These are phyloP conservation scores for Tricholoma hemisulphureum DNA, from an alignment of 768 basidiomycete genomes.

Conservation along the genomic window DNA sequence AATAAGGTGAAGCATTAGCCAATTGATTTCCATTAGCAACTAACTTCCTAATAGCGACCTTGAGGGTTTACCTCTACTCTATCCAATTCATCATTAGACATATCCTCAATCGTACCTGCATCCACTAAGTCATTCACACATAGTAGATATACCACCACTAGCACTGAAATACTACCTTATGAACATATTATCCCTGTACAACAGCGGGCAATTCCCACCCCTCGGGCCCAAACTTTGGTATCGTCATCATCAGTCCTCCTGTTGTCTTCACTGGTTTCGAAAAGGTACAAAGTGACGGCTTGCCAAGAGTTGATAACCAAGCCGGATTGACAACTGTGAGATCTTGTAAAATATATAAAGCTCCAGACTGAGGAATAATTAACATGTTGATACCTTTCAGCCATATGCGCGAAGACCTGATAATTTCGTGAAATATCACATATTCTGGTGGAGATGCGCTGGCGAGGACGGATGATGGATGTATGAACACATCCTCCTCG, in stretches of 20 bases:
- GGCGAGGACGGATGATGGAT: conserved; percentile 82
- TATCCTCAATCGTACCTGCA: not conserved
- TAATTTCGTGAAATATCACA: conserved; percentile 78
- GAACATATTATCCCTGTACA: conserved; percentile 25
- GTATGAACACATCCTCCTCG: conserved; percentile 85
- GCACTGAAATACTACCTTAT: not conserved
- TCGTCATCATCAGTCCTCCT: conserved; percentile 65
- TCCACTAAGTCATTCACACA: not conserved
- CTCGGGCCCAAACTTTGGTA: conserved; percentile 82
- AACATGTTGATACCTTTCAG: conserved; percentile 61
- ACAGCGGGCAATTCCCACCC: conserved; percentile 87
- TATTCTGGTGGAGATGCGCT: conserved; percentile 77
- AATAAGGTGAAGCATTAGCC: conserved; percentile 29
- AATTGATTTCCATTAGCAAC: not conserved
- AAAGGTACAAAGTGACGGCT: conserved; percentile 79
- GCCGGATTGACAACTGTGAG: conserved; percentile 82
- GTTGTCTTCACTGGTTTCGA: conserved; percentile 79
- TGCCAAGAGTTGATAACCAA: conserved; percentile 84
- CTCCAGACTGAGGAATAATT: not conserved
- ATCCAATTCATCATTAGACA: conserved; percentile 3
- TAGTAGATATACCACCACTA: not conserved
- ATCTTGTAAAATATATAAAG: conserved; percentile 39
- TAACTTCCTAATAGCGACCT: conserved; percentile 5
- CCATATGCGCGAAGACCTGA: conserved; percentile 72
- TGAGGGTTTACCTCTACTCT: not conserved